Evolutionary conservation across 129 eudicot genomes (phyloP).

Genomic region (Daucus carota): DNA sequence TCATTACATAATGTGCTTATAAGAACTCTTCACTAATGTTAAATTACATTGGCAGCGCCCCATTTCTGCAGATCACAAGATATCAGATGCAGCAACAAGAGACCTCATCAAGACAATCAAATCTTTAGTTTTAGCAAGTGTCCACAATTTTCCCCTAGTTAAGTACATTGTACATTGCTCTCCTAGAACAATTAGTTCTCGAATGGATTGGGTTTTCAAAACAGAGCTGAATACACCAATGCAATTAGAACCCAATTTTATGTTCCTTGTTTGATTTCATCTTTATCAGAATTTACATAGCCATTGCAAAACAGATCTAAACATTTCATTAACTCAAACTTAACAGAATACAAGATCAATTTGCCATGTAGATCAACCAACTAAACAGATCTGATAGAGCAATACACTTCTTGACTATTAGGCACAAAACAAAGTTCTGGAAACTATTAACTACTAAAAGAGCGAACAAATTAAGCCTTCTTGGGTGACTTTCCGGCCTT

Average conservation of each 20-base stretch:
- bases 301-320: background rate
- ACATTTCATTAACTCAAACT: background rate
- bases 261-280: too few relatives aligned
- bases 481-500: background rate
- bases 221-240: too few relatives aligned
- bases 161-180: background rate
- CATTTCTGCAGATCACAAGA: background rate
- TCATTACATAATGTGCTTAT: too few relatives aligned
- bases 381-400: background rate
- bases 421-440: background rate
- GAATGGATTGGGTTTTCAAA: background rate
- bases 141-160: background rate
- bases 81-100: background rate
- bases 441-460: background rate
- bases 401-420: background rate
- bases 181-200: background rate
- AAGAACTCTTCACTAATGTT: background rate
- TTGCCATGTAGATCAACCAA: background rate
- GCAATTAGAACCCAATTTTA: too few relatives aligned
- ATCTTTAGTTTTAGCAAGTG: background rate
- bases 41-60: background rate
- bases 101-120: accelerated
- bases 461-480: background rate
- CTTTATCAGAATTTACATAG: too few relatives aligned
- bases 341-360: background rate